Percentiles rank a stretch among this genome's conserved stretches.
These are phyloP conservation scores for Ganoderma multipileum DNA, from an alignment of 1,284 basidiomycete genomes.

Conservation along the genomic window DNA sequence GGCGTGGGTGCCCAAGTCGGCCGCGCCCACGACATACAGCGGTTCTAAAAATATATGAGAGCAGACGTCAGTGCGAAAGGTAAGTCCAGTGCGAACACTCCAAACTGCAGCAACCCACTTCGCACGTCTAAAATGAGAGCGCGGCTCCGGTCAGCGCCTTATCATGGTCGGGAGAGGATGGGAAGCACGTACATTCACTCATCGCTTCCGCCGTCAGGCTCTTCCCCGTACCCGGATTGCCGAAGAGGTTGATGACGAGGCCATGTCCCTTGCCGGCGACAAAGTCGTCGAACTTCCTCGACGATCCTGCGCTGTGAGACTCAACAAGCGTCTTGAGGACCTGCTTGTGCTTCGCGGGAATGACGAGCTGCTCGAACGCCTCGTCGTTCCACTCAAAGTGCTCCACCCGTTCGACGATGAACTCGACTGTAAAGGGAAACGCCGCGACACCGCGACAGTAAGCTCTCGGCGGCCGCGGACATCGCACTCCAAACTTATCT, in stretches of 20 bases:
- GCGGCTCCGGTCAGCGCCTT: constrained; percentile 12
- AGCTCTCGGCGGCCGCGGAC: background rate
- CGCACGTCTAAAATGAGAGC: constrained; percentile 32
- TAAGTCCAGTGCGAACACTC: constrained; percentile 2
- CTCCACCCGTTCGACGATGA: constrained; percentile 57
- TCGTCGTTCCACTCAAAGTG: constrained; percentile 63
- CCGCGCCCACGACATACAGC: constrained; percentile 69
- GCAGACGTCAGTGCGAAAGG: constrained; percentile 32
- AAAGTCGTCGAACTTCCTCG: constrained; percentile 60
- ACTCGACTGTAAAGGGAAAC: constrained; percentile 53
- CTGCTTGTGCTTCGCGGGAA: constrained; percentile 57
- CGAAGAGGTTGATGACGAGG: constrained; percentile 65
- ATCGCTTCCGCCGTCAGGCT: constrained; percentile 62
- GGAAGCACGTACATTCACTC: constrained; percentile 38
- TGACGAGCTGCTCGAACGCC: constrained; percentile 64
- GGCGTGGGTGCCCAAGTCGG: constrained; percentile 63
- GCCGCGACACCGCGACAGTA: background rate
- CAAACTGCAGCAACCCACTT: constrained; percentile 29
- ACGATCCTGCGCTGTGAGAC: constrained; percentile 55
- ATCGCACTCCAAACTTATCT: background rate
- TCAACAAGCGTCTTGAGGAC: constrained; percentile 64
- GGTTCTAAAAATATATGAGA: constrained; percentile 32
- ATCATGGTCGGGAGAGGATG: background rate
- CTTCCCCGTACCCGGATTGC: constrained; percentile 67
- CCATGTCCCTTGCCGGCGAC: constrained; percentile 69